Evolutionary conservation across 352 stramenopile genomes (phyloP).

Genomic region (Phytophthora pisi): DNA sequence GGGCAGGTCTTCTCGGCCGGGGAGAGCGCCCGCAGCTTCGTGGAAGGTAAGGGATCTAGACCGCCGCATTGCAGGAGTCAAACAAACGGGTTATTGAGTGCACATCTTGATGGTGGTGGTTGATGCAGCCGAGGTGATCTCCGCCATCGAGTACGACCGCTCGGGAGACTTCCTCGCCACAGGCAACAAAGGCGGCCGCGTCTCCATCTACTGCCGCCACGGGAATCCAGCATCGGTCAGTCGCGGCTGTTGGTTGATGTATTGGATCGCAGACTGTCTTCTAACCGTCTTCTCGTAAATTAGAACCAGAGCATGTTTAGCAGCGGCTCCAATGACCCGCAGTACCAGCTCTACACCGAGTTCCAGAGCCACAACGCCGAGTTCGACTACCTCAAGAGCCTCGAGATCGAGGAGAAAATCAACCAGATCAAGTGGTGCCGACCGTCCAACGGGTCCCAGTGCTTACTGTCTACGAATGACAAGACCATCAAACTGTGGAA

Average conservation of each 20-base stretch:
- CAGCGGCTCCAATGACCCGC: slow-evolving; percentile 36
- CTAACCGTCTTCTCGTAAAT: neutral
- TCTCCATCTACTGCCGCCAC: slow-evolving; percentile 90
- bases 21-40: slow-evolving; percentile 61
- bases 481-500: slow-evolving; percentile 99
- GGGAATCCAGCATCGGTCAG: slow-evolving; percentile 35
- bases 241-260: neutral
- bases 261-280: neutral
- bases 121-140: slow-evolving; percentile 91
- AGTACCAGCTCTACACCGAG: slow-evolving; percentile 89
- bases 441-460: slow-evolving; percentile 89
- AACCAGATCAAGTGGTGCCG: slow-evolving; percentile 97
- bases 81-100: neutral
- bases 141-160: slow-evolving; percentile 94
- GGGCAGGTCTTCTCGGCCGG: slow-evolving; percentile 53
- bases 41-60: slow-evolving; percentile 52
- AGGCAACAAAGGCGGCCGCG: slow-evolving; percentile 92
- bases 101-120: neutral
- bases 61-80: neutral
- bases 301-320: slow-evolving; percentile 43
- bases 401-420: slow-evolving; percentile 98
- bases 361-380: slow-evolving; percentile 97
- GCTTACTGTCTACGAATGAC: slow-evolving; percentile 96
- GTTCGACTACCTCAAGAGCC: slow-evolving; percentile 98
- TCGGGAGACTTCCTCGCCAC: slow-evolving; percentile 93